Evolutionary conservation across 495 filamentous ascomycete genomes (phyloP).

Genomic region (Aspergillus steynii): DNA sequence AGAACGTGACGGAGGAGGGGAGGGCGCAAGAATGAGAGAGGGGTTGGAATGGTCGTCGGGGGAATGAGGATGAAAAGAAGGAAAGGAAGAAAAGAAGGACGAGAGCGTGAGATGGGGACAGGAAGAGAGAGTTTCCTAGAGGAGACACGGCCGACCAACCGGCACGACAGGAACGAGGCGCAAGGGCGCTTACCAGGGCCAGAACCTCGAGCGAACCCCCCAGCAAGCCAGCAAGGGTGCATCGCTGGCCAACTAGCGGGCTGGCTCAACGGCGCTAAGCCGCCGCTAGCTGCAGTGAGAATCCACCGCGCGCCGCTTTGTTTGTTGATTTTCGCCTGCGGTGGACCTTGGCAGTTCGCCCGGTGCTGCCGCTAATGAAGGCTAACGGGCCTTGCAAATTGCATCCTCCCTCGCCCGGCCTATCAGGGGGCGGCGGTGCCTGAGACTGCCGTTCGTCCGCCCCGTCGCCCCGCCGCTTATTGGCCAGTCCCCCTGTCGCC

Average conservation of each 20-base stretch:
- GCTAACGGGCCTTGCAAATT: background rate
- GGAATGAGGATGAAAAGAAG: slow-evolving; percentile 43
- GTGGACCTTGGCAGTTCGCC: background rate
- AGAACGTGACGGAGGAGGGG: slow-evolving; percentile 28
- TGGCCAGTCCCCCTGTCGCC: background rate
- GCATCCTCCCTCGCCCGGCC: too few species aligned
- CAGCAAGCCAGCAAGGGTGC: slow-evolving; percentile 3
- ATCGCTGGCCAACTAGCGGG: slow-evolving; percentile 10
- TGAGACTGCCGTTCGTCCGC: background rate
- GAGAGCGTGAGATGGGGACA: slow-evolving; percentile 10
- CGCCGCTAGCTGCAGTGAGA: slow-evolving; percentile 3
- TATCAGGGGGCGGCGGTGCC: background rate
- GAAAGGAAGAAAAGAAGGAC: slow-evolving; percentile 46
- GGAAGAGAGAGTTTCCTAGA: slow-evolving; percentile 17
- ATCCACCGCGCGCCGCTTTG: slow-evolving; percentile 17
- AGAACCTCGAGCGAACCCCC: slow-evolving; percentile 18
- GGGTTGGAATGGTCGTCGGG: slow-evolving; percentile 29
- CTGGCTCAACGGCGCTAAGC: slow-evolving; percentile 7
- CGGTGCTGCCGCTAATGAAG: background rate
- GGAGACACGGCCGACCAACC: slow-evolving; percentile 2
- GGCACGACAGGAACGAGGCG: slow-evolving; percentile 22
- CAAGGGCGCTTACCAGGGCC: slow-evolving; percentile 26
- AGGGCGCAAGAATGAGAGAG: slow-evolving; percentile 35
- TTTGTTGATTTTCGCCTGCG: slow-evolving; percentile 12
- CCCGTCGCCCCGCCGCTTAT: background rate